Conservation (phyloP, 305 asterid species). For the Fraxinus platypoda region DNA sequence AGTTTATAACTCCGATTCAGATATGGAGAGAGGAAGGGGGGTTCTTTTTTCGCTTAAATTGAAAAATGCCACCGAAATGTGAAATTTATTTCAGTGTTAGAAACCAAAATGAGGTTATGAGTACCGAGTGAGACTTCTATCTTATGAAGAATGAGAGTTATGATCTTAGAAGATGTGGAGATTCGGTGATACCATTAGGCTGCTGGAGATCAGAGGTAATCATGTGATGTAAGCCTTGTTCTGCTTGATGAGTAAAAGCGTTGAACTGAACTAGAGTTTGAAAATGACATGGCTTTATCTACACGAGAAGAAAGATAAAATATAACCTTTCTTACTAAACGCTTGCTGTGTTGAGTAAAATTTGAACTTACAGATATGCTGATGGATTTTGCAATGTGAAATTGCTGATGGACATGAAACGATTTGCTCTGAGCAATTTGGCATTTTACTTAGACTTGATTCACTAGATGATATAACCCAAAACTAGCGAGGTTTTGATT, state of each 20-base stretch:
- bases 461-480: background rate
- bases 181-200: background rate
- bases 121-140: background rate
- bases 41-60: background rate
- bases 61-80: background rate
- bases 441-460: conserved; percentile 10
- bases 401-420: conserved; percentile 6
- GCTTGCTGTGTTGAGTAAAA: background rate
- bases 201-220: background rate
- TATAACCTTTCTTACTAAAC: background rate
- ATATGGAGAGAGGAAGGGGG: background rate
- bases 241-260: conserved; percentile 9
- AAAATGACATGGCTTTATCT: background rate
- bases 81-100: background rate
- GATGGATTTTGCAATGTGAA: conserved; percentile 4
- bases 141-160: background rate
- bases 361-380: background rate
- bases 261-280: background rate
- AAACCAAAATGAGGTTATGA: background rate
- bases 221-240: background rate
- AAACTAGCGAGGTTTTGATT: background rate
- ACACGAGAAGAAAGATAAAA: background rate
- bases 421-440: conserved; percentile 5
- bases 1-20: conserved; percentile 4
- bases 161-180: conserved; percentile 11